Evolutionary conservation across 2,329 filamentous ascomycete species (phyloP), one percentile per base, ranked within the genome.

Genomic region (Fusarium coicis): DNA sequence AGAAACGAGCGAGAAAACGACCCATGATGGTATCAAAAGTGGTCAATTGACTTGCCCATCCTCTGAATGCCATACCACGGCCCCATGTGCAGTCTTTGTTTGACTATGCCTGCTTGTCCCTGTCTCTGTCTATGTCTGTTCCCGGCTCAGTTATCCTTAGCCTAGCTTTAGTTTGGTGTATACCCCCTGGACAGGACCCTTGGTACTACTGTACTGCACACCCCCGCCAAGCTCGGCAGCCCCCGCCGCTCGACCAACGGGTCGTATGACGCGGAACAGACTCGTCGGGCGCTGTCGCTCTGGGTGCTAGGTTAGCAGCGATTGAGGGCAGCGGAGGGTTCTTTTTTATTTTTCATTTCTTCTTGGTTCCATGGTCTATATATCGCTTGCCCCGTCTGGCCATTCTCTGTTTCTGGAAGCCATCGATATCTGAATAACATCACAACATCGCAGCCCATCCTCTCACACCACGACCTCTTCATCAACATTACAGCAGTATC

Each of bases 321-420:
- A 28, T 52, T 11, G 32, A 68, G 34, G 34, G 34, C 46, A 59
- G 56, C 36, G 19, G 15, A 47, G 26, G 44, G 44, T 47, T 47
- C 28, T 30, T 30, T 30, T 40, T 40, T 23, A 21, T 52, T 30
- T 37, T 40, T 32, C 21, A 30, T 55, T 30, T 43, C 16, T 32
- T 23, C 16, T 23, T 32, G 37, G 10, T 52, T 52, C 30, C 30
- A 32, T 23, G 47, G 32, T 36, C 75, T 77, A 77, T 77, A 77
- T 77, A 77, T 77, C 76, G 75, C 76, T 76, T 74, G 74, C 73
- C 75, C 76, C 75, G 75, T 77, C 76, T 77, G 74, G 63, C 75
- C 75, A 77, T 77, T 68, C 67, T 68, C 70, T n/a, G 47, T 50
- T 68, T 39, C 39, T 32, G 75, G 65, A 69, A 69, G 70, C 65